A percentile compares a stretch with the other conserved stretches of the same genome.
phyloP scores from a whole-genome alignment of 805 yeast genomes.

The Yarrowia sp. region DNA sequence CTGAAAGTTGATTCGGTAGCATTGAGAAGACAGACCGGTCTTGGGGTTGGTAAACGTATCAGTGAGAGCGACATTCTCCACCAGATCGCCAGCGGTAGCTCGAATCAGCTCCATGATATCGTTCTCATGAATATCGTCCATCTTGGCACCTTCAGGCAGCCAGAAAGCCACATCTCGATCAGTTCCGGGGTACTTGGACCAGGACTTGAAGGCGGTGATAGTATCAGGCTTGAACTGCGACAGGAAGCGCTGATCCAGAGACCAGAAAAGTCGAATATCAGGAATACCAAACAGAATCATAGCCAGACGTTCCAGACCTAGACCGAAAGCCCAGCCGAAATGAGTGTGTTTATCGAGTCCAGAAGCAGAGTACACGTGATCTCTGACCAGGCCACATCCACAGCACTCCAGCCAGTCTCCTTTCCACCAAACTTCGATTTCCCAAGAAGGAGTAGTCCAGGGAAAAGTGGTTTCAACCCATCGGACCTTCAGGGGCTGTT shows the following conservation, averaged over 20 bases:
- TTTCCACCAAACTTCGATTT: constrained; percentile 98
- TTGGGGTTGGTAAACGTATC: constrained; percentile 88
- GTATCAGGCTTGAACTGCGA: constrained; percentile 65
- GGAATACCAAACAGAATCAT: constrained; percentile 95
- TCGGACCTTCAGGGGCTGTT: constrained; percentile 77
- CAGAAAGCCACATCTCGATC: constrained; percentile 89
- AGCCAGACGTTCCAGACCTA: constrained; percentile 92
- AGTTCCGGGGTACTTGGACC: constrained; percentile 87
- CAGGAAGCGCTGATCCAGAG: constrained; percentile 71
- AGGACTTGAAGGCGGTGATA: constrained; percentile 76
- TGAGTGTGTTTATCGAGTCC: constrained; percentile 56
- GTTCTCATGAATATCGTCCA: constrained; percentile 62
- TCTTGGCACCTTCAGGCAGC: constrained; percentile 50
- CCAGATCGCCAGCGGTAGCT: constrained; percentile 74
- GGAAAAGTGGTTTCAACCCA: constrained; percentile 97
- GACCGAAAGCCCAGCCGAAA: constrained; percentile 93
- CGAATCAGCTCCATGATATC: constrained; percentile 94
- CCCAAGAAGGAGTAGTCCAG: constrained; percentile 99
- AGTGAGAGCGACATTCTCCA: constrained; percentile 74
- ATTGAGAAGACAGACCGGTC: constrained; percentile 69
- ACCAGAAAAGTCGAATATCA: constrained; percentile 92
- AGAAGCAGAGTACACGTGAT: constrained; percentile 70
- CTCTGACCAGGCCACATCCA: constrained; percentile 89
- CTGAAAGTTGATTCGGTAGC: constrained; percentile 89
- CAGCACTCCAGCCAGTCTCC: constrained; percentile 97